Conservation (phyloP, 2,329 filamentous ascomycete genomes). For the Bipolaris zeicola region DNA sequence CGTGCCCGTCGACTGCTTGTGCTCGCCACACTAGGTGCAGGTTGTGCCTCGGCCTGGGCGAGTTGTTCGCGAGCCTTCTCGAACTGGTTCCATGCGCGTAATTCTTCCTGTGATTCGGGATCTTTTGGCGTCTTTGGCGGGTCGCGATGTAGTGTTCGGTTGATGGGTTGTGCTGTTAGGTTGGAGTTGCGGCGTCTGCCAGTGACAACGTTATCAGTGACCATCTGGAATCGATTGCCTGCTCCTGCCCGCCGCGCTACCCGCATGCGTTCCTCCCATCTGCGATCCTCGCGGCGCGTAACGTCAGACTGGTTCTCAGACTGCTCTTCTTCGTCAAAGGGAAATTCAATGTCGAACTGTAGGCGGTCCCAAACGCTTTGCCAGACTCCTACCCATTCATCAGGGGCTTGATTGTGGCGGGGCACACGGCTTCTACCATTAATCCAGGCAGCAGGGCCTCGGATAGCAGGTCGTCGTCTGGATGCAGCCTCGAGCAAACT, state of each 20-base stretch:
- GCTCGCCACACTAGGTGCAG: conserved; percentile 28
- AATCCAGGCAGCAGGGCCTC: conserved; percentile 41
- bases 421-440: conserved; percentile 38
- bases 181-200: conserved; percentile 46
- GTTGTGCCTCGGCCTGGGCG: conserved; percentile 29
- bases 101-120: conserved; percentile 78
- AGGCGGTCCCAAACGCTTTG: conserved; percentile 83
- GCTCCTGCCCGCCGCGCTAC: conserved; percentile 82
- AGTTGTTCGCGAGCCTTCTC: conserved; percentile 76
- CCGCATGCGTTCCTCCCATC: conserved; percentile 83
- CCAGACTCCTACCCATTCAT: conserved; percentile 77
- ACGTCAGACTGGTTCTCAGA: conserved; percentile 62
- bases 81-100: conserved; percentile 86
- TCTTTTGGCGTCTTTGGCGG: conserved; percentile 57
- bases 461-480: conserved; percentile 28
- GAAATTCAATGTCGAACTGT: conserved; percentile 81
- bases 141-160: conserved; percentile 40
- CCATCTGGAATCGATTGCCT: conserved; percentile 71
- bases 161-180: conserved; percentile 50
- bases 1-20: conserved; percentile 57
- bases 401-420: conserved; percentile 39
- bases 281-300: conserved; percentile 64
- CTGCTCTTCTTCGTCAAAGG: conserved; percentile 72
- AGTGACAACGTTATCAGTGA: conserved; percentile 62
- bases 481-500: conserved; percentile 46